Percentiles rank a stretch among this genome's conserved stretches.
Evolutionary conservation across 169 alveolate genomes (phyloP).

Genomic region (Plasmodium inui): DNA sequence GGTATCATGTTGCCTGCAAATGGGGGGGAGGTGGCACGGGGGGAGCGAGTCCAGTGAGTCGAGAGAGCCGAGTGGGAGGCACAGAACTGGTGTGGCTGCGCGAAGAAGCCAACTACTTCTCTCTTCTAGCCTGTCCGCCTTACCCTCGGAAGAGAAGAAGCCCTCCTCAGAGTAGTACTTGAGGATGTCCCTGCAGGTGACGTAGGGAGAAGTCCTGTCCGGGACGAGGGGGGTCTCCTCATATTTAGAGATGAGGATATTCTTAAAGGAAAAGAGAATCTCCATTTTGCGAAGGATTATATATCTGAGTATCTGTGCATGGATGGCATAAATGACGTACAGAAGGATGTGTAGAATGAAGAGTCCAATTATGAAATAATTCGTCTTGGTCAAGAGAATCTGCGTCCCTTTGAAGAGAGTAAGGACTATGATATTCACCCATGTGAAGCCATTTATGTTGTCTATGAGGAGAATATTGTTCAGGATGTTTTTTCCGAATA

Average conservation of each 20-base stretch:
- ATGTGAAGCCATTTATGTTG: slow-evolving; percentile 49
- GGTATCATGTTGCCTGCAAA: slow-evolving; percentile 69
- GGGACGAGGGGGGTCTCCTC: slow-evolving; percentile 48
- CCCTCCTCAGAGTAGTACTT: slow-evolving; percentile 70
- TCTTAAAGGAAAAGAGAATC: slow-evolving; percentile 48
- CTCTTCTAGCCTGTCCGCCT: too few relatives aligned
- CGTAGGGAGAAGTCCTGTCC: slow-evolving; percentile 35
- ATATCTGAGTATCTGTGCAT: slow-evolving; percentile 64
- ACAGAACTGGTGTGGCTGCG: background rate
- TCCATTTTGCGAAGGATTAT: slow-evolving; percentile 71
- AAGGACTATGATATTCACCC: slow-evolving; percentile 28
- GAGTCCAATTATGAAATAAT: slow-evolving; percentile 35
- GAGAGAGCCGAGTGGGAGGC: background rate
- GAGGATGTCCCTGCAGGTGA: slow-evolving; percentile 42
- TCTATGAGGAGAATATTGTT: slow-evolving; percentile 55
- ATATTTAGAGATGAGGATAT: slow-evolving; percentile 41
- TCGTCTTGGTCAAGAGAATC: slow-evolving; percentile 30
- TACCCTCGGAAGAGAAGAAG: slow-evolving; percentile 70
- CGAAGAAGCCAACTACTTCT: too few relatives aligned
- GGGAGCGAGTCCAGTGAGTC: too few relatives aligned
- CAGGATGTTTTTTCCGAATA: slow-evolving; percentile 46
- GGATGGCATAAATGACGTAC: slow-evolving; percentile 60
- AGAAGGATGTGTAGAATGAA: slow-evolving; percentile 41
- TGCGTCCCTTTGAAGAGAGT: slow-evolving; percentile 40
- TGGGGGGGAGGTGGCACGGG: background rate